Percentiles rank a stretch among this genome's conserved stretches.
Conservation (phyloP, 1,284 basidiomycete species). For the Sanguinoderma infundibulare region DNA sequence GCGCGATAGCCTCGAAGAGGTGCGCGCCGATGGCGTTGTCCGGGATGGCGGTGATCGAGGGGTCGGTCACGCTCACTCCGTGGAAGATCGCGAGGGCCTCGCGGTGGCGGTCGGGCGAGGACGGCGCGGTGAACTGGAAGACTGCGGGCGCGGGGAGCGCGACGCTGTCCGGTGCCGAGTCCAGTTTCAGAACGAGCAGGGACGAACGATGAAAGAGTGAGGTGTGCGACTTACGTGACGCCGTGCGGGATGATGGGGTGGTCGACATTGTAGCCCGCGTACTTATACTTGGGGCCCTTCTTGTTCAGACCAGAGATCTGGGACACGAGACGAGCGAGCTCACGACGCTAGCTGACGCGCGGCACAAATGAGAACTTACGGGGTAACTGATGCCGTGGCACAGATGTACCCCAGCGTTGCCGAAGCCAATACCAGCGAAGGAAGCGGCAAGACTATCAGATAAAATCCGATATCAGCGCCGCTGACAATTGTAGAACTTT, state of each 20-base stretch:
- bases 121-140: conserved; percentile 93
- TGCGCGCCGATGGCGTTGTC: conserved; percentile 84
- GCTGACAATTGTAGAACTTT: conserved; percentile 1
- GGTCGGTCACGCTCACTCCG: conserved; percentile 63
- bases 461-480: not conserved
- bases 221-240: conserved; percentile 69
- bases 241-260: conserved; percentile 94
- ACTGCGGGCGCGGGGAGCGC: conserved; percentile 92
- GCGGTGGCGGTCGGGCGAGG: conserved; percentile 88
- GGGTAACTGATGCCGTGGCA: conserved; percentile 90
- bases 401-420: conserved; percentile 92
- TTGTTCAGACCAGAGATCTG: conserved; percentile 96
- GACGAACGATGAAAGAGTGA: no score
- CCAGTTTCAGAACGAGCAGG: no score
- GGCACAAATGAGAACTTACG: conserved; percentile 42
- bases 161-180: no score
- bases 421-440: conserved; percentile 95
- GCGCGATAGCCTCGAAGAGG: conserved; percentile 88
- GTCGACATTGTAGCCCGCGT: conserved; percentile 82
- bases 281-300: conserved; percentile 86
- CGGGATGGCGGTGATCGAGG: conserved; percentile 74
- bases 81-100: conserved; percentile 88
- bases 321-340: not conserved
- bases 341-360: not conserved
- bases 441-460: conserved; percentile 75